Conservation (phyloP, 352 stramenopile genomes). For the Globisporangium parvum region DNA sequence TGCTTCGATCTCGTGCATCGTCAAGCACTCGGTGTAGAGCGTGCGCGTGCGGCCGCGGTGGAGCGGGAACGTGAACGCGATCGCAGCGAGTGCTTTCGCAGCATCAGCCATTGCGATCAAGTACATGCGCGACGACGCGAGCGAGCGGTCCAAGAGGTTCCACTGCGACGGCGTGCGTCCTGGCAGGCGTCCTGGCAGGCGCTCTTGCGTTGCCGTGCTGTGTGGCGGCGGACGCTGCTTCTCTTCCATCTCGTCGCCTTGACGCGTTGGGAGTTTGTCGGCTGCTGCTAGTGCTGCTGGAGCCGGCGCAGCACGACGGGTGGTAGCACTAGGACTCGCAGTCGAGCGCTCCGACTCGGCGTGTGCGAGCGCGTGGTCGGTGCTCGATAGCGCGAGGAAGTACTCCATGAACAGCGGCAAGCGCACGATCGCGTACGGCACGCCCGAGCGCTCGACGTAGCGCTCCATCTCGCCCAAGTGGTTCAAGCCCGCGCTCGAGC, state of each 20-base stretch:
- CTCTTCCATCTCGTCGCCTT: conserved; percentile 21
- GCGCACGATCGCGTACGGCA: conserved; percentile 55
- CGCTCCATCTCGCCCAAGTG: conserved; percentile 59
- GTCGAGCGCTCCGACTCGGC: background rate
- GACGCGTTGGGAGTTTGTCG: no score
- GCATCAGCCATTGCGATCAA: conserved; percentile 50
- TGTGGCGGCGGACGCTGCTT: conserved; percentile 8
- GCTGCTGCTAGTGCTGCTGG: background rate
- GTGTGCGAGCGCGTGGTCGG: background rate
- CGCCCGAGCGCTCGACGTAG: conserved; percentile 46
- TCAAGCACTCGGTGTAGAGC: conserved; percentile 40
- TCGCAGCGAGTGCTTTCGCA: conserved; percentile 41
- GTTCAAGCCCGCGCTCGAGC: conserved; percentile 33
- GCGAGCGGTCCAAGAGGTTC: conserved; percentile 33
- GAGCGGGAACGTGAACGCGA: conserved; percentile 51
- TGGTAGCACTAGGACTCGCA: no score
- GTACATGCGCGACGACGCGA: conserved; percentile 38
- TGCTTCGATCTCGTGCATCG: conserved; percentile 39
- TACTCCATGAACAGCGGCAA: conserved; percentile 81
- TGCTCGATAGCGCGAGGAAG: conserved; percentile 42
- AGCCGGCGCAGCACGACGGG: background rate
- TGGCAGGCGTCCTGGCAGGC: no score
- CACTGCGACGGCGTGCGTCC: conserved; percentile 11
- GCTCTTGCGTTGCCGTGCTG: background rate
- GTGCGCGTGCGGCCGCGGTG: conserved; percentile 33